Evolutionary conservation across 371 early-diverging fungal genomes (phyloP), one percentile per base, ranked within the genome.

Genomic region (Zychaea mexicana): DNA sequence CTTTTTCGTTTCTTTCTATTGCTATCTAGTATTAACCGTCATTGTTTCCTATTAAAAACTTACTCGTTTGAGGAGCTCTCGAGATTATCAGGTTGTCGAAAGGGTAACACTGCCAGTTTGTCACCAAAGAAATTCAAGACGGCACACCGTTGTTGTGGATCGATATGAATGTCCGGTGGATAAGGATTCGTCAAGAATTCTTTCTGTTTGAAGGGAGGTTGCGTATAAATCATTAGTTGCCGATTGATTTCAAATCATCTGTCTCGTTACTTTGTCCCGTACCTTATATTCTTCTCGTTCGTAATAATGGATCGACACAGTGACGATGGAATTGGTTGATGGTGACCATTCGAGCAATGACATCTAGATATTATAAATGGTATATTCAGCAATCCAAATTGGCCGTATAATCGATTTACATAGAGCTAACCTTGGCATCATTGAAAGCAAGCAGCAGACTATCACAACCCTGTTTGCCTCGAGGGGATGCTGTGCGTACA

Each of bases 231-330:
- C n/a, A n/a, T n/a, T n/a, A n/a, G n/a, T n/a, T n/a, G n/a, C n/a
- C n/a, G n/a, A n/a, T n/a, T n/a, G n/a, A n/a, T n/a, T n/a, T n/a
- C n/a, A n/a, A n/a, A n/a, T n/a, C n/a, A n/a, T n/a, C n/a, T n/a
- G n/a, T n/a, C n/a, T n/a, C n/a, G n/a, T n/a, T n/a, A n/a, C n/a
- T 13, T 45, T 21, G 4, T 24, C 6, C 17, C 46, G 52, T 85
- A 86, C 92, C 88, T 91, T 92, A 64, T 91, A 90, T 64, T 92
- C 92, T 52, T 97, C 98, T 30, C 94, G 84, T 74, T 98, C 98
- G 70, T 95, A 98, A 72, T 92, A 96, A 72, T 98, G 98, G 36
- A 98, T 90, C 3, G 97, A 97, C 27, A 96, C 94, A 1, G 98
- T 97, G 9, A 90, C 87, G 65, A 96, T 82, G 17, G 82, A 78